These are phyloP conservation scores for Oligophagozyma castellii DNA, from an alignment of 1,139 yeast genomes.

Conservation along the genomic window DNA sequence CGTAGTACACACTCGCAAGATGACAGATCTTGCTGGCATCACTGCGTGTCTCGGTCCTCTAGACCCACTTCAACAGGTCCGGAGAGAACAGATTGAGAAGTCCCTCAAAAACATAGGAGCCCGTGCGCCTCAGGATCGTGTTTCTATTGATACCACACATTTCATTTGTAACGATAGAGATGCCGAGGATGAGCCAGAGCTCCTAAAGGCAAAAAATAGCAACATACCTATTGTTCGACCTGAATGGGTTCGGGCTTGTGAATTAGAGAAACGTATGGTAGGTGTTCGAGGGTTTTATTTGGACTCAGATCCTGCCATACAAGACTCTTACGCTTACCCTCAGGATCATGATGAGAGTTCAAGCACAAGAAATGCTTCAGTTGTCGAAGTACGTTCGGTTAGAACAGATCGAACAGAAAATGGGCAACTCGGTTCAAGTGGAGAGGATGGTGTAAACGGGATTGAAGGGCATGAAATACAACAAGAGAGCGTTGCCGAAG, in stretches of 20 bases:
- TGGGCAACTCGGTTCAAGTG: constrained; percentile 1
- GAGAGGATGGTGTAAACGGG: constrained; percentile 1
- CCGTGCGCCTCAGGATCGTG: constrained; percentile 55
- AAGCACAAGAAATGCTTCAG: constrained; percentile 3
- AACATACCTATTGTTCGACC: constrained; percentile 94
- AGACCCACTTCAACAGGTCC: constrained; percentile 44
- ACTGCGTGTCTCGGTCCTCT: constrained; percentile 83
- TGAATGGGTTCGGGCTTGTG: constrained; percentile 95
- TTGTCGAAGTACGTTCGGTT: too few species aligned
- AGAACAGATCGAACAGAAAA: constrained; percentile 1
- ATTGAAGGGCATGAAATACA: constrained; percentile 32
- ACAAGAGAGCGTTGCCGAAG: constrained; percentile 46
- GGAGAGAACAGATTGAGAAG: constrained; percentile 46
- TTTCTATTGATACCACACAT: constrained; percentile 88
- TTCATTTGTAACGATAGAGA: constrained; percentile 58
- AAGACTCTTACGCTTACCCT: constrained; percentile 24
- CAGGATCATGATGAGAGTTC: constrained; percentile 8
- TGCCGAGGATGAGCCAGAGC: constrained; percentile 19
- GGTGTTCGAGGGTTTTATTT: constrained; percentile 82
- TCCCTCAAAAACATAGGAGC: constrained; percentile 72
- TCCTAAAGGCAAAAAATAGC: constrained; percentile 63
- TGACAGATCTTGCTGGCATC: constrained; percentile 92
- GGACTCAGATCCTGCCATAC: constrained; percentile 28
- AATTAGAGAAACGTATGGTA: constrained; percentile 72
- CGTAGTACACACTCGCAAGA: constrained; percentile 74